Evolutionary conservation across 2,329 filamentous ascomycete species (phyloP).

Genomic region (Talaromyces rugulosus): DNA sequence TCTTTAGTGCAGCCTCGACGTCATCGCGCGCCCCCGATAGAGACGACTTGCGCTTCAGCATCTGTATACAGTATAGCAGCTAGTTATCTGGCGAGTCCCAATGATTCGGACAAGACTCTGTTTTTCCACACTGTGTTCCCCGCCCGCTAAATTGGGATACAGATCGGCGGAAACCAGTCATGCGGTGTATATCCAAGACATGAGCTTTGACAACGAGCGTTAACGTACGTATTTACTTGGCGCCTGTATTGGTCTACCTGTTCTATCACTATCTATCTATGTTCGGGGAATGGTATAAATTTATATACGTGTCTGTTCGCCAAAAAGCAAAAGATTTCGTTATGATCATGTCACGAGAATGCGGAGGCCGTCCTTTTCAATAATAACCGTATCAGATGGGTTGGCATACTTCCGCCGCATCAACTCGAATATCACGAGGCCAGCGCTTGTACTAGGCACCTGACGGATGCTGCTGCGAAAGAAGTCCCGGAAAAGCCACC

Average conservation of each 20-base stretch:
- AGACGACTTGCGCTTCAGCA: neutral
- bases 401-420: slow-evolving; percentile 58
- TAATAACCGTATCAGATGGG: slow-evolving; percentile 50
- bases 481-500: slow-evolving; percentile 57
- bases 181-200: neutral
- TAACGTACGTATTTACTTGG: neutral
- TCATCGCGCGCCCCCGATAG: neutral
- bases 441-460: slow-evolving; percentile 61
- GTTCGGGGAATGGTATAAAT: neutral
- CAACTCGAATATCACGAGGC: slow-evolving; percentile 62
- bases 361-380: slow-evolving; percentile 58
- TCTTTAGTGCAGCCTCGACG: neutral
- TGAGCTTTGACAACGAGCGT: neutral
- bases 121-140: neutral
- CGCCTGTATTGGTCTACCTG: neutral
- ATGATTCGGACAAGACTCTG: neutral
- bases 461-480: slow-evolving; percentile 54
- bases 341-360: slow-evolving; percentile 46
- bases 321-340: neutral
- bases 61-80: neutral
- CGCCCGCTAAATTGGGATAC: neutral
- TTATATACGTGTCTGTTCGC: neutral
- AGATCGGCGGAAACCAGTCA: neutral
- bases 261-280: neutral
- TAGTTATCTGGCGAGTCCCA: neutral